Conservation (phyloP, 345 rosid genomes). For the Brassica incana region DNA sequence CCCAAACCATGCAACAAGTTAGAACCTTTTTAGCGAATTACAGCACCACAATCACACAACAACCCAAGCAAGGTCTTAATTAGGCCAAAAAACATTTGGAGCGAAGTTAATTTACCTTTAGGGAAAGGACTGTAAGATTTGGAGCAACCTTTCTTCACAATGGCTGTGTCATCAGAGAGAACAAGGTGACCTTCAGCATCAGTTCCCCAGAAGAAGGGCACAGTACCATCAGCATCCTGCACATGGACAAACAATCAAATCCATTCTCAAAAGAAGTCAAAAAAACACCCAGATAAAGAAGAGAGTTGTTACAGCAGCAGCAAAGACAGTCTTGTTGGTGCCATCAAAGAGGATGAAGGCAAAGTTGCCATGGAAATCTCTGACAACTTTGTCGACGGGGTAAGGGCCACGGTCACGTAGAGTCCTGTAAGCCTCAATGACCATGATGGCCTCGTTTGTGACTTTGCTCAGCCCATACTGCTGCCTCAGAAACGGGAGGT, state of each 20-base stretch:
- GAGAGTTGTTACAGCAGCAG: conserved; percentile 47
- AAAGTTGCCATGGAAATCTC: conserved; percentile 70
- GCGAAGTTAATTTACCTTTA: conserved; percentile 55
- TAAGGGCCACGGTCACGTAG: conserved; percentile 76
- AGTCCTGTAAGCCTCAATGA: conserved; percentile 63
- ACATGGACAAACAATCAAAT: not conserved
- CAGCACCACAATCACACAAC: not conserved
- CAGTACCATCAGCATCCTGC: conserved; percentile 87
- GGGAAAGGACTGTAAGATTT: conserved; percentile 74
- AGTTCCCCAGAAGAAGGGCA: conserved; percentile 88
- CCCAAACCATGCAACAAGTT: conserved; percentile 15
- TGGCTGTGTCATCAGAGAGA: conserved; percentile 50
- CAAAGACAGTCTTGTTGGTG: conserved; percentile 48
- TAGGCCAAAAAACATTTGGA: not conserved
- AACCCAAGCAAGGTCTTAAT: not conserved
- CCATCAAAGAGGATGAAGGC: conserved; percentile 64
- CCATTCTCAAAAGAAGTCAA: not conserved
- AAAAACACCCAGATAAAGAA: conserved; percentile 2
- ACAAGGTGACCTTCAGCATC: conserved; percentile 84
- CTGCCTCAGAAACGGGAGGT: conserved; percentile 52
- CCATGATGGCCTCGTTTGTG: conserved; percentile 56
- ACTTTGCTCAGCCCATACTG: conserved; percentile 61
- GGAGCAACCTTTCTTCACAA: conserved; percentile 56
- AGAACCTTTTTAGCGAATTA: not conserved
- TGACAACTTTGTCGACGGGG: conserved; percentile 78